Evolutionary conservation across 352 stramenopile species (phyloP), one percentile per base, ranked within the genome.

Genomic region (Plasmopara muralis): DNA sequence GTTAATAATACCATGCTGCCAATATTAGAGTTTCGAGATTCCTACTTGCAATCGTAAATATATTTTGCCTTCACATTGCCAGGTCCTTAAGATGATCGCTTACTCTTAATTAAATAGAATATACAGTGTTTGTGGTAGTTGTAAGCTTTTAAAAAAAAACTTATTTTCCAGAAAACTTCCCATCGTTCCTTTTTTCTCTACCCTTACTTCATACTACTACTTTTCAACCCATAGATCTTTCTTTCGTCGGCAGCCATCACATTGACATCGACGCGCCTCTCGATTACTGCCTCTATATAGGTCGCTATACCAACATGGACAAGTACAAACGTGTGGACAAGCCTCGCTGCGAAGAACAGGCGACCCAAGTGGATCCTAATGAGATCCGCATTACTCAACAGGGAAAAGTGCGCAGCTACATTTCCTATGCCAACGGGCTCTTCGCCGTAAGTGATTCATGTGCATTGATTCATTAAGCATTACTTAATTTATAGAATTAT

Each of bases 301-400:
- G 20, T 48, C 29, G 29, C 40, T 47, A 9, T 9, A 48, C n/a
- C 28, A 33, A 29, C 3, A 93, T 91, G 83, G 74, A 93, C 61
- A 93, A 93, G 67, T 93, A 93, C 62, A 74, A 71, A 6, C 79
- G 83, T 31, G 73, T 87, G 30, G 77, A 89, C 48, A 89, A 87
- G 53, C 59, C 65, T 55, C 72, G 71, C 14, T 57, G 59, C 5
- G 56, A 73, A 9, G 73, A 89, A 38, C 71, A 82, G 41, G 55
- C 66, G 29, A 16, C 55, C 42, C 50, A 66, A 1, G 72, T 71
- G 15, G 69, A 70, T 43, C 60, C 75, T n/a, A 89, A 87, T 45
- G 81, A 93, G 59, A 76, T 93, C 58, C 83, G 81, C 43, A 89
- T 93, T 65, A 93, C 83, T 38, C 77, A 90, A 50, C 71, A 84